phyloP scores from a whole-genome alignment of 495 filamentous ascomycete genomes.

The Tuber magnatum region DNA sequence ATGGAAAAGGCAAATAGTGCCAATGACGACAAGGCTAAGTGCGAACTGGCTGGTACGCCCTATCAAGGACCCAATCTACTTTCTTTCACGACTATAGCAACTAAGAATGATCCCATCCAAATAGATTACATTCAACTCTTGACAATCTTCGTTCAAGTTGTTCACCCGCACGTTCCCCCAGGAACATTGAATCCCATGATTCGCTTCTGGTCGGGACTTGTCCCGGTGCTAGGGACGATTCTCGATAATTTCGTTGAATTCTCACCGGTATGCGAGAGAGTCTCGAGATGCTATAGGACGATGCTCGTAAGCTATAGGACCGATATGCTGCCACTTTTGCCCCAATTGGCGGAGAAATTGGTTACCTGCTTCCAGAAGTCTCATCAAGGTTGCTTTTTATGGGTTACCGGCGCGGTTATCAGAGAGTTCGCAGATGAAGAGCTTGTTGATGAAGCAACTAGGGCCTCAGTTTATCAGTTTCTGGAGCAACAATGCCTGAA shows the following conservation, averaged over 20 bases:
- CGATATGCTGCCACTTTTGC: constrained; percentile 76
- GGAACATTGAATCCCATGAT: constrained; percentile 78
- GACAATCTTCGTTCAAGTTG: constrained; percentile 72
- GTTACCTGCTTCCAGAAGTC: constrained; percentile 75
- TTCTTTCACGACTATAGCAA: not conserved
- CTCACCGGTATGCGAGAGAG: constrained; percentile 79
- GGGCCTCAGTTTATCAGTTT: constrained; percentile 83
- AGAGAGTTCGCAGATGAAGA: constrained; percentile 90
- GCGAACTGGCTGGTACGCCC: constrained; percentile 69
- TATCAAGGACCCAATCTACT: constrained; percentile 16
- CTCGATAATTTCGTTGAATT: constrained; percentile 76
- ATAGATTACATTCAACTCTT: constrained; percentile 82
- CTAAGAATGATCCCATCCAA: not conserved
- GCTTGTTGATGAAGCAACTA: constrained; percentile 71
- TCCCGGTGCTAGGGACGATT: constrained; percentile 75
- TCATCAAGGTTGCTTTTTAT: constrained; percentile 91
- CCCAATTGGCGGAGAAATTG: constrained; percentile 76
- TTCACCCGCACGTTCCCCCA: constrained; percentile 64
- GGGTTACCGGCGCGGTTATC: constrained; percentile 90
- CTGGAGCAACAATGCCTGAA: constrained; percentile 84
- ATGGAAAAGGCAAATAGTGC: constrained; percentile 82
- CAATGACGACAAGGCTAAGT: constrained; percentile 67
- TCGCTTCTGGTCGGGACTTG: constrained; percentile 89
- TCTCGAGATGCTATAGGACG: constrained; percentile 89
- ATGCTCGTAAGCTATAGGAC: constrained; percentile 95